These are phyloP conservation scores for Cladosporium sp. DNA, from an alignment of 2,329 filamentous ascomycete species.

Conservation along the genomic window DNA sequence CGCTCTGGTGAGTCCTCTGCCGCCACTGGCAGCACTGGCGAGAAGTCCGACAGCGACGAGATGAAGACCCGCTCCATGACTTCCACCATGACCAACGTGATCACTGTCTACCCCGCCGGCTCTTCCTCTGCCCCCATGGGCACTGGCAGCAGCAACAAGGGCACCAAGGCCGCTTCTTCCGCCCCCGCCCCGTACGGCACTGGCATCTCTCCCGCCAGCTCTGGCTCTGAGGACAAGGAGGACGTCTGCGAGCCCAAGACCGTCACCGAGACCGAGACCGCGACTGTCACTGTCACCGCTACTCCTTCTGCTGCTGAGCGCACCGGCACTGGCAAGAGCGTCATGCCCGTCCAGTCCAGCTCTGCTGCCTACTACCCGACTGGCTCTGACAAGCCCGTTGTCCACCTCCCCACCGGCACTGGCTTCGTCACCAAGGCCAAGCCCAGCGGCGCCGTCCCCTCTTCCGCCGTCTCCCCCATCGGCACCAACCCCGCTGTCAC, in stretches of 20 bases:
- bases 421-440: constrained; percentile 29
- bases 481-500: constrained; percentile 10
- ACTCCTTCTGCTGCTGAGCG: constrained; percentile 14
- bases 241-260: constrained; percentile 26
- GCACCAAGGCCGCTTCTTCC: constrained; percentile 4
- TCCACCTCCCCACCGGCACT: constrained; percentile 18
- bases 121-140: constrained; percentile 10
- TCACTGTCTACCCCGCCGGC: constrained; percentile 31
- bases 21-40: constrained; percentile 4
- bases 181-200: constrained; percentile 7
- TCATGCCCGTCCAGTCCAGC: constrained; percentile 23
- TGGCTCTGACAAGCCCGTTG: constrained; percentile 12
- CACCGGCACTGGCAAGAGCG: constrained; percentile 15
- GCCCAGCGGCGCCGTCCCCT: constrained; percentile 14
- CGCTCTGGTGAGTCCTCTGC: constrained; percentile 14
- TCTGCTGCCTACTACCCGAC: constrained; percentile 26
- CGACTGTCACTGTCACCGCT: constrained; percentile 29
- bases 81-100: constrained; percentile 31
- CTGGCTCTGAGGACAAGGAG: constrained; percentile 6
- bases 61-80: constrained; percentile 26
- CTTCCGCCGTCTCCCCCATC: constrained; percentile 27
- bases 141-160: not conserved
- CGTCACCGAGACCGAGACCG: constrained; percentile 32
- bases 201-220: constrained; percentile 14
- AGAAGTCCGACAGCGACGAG: constrained; percentile 15